Evolutionary conservation across 768 basidiomycete genomes (phyloP), one percentile per base, ranked within the genome.

Genomic region (Pilatotrama ljubarskyi): DNA sequence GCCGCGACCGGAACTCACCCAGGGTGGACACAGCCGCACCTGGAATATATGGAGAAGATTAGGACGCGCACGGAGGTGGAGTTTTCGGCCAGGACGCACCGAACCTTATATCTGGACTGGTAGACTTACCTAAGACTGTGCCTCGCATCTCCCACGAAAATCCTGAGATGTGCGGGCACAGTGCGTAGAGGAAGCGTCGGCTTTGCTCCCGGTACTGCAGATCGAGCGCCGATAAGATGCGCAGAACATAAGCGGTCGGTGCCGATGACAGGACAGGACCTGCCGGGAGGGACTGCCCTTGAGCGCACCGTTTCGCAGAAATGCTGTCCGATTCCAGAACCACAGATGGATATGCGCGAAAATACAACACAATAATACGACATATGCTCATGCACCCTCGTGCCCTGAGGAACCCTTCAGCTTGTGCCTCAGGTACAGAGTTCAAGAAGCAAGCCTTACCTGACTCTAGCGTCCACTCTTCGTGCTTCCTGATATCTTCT

Each of bases 391-490:
- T 58, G 64, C 59, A 25, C 70, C 68, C 55, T 71, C 70, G 50
- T 69, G 66, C 22, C 68, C 67, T 71, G 62, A 15, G 51, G 24
- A 25, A 36, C 11, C 17, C 6, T 40, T 50, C 18, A 55, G 42
- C 24, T 4, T 26, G 51, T 48, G 48, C 44, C 44, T 40, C 43
- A 38, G 32, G 40, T 24, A 15, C 24, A 41, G 29, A 26, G 36
- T n/a, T 48, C 44, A 42, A 20, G 24, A 32, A 41, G 37, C 20
- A 44, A 20, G 37, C 42, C 87, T 66, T 65, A 87, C 91, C 91
- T 63, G 88, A 89, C 69, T 93, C 91, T 66, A 76, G 83, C 51
- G 92, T 94, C 92, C 92, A 93, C 18, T 89, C 80, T 0, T 91
- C 87, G 67, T 94, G 91, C 61, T 79, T 80, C 76, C 82, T 84